Evolutionary conservation across 2,329 filamentous ascomycete species (phyloP).

Genomic region (Nakataea oryzae): DNA sequence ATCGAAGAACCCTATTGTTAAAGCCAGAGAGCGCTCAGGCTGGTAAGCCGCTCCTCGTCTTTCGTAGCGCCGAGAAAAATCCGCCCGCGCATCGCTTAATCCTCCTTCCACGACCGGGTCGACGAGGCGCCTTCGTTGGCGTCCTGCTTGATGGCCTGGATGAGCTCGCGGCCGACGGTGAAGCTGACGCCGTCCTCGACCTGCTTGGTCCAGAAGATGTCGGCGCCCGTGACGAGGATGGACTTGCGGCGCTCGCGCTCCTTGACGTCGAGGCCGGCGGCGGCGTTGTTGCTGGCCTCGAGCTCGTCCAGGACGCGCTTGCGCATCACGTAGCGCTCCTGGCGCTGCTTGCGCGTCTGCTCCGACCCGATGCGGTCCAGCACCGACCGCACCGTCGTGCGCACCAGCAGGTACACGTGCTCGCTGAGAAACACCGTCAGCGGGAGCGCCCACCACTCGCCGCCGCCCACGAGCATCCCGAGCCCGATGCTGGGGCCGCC

Average conservation of each 20-base stretch:
- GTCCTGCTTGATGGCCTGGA: constrained; percentile 15
- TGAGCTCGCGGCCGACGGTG: constrained; percentile 21
- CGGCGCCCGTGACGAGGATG: constrained; percentile 11
- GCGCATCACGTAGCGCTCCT: constrained; percentile 25
- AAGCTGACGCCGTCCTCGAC: constrained; percentile 26
- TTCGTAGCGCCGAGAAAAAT: neutral
- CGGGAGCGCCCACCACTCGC: constrained; percentile 52
- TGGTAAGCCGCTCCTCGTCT: no score
- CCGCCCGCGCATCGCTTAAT: neutral
- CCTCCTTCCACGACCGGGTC: neutral
- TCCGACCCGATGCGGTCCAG: constrained; percentile 28
- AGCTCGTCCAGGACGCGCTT: constrained; percentile 27
- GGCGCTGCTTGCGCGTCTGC: constrained; percentile 27
- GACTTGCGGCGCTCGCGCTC: constrained; percentile 8
- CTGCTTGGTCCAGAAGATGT: constrained; percentile 32
- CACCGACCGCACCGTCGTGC: constrained; percentile 25
- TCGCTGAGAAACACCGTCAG: constrained; percentile 64
- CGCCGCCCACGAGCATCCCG: constrained; percentile 23
- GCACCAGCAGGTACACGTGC: constrained; percentile 57
- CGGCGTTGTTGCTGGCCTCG: constrained; percentile 27
- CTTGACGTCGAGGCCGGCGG: constrained; percentile 19
- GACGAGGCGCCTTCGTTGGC: neutral
- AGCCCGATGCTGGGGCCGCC: constrained; percentile 37
- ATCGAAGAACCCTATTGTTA: neutral
- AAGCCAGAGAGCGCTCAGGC: neutral